These are phyloP conservation scores for Neofusicoccum kwambonambiense DNA, from an alignment of 2,329 filamentous ascomycete genomes.

Conservation along the genomic window DNA sequence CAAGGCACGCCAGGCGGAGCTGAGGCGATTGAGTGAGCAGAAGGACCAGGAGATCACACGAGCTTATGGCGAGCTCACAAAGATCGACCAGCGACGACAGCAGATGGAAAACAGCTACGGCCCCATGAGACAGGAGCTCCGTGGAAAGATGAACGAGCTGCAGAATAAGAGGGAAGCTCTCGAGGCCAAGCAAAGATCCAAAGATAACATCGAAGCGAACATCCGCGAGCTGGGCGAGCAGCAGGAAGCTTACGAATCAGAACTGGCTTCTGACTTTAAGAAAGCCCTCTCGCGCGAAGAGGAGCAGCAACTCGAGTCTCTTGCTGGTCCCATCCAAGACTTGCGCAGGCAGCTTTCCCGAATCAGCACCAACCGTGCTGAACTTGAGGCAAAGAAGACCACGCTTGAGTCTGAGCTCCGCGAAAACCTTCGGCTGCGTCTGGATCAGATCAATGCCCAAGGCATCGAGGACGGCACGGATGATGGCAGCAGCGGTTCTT, in stretches of 20 bases:
- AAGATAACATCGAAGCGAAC: slow-evolving; percentile 66
- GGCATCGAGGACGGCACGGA: slow-evolving; percentile 64
- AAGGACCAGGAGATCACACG: slow-evolving; percentile 87
- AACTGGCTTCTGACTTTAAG: slow-evolving; percentile 85
- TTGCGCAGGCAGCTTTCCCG: slow-evolving; percentile 76
- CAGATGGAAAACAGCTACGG: slow-evolving; percentile 81
- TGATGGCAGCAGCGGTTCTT: slow-evolving; percentile 57
- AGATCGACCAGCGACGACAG: slow-evolving; percentile 72
- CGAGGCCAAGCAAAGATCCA: slow-evolving; percentile 64
- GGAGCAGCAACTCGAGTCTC: slow-evolving; percentile 72
- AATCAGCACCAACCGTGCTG: slow-evolving; percentile 68
- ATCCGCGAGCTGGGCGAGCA: slow-evolving; percentile 64
- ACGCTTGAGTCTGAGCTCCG: slow-evolving; percentile 82
- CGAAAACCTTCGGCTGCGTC: slow-evolving; percentile 82
- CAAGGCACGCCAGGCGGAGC: slow-evolving; percentile 61
- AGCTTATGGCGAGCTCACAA: slow-evolving; percentile 80
- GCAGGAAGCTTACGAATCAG: slow-evolving; percentile 72
- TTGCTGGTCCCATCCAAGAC: slow-evolving; percentile 68
- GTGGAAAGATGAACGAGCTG: slow-evolving; percentile 70
- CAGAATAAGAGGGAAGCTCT: slow-evolving; percentile 72
- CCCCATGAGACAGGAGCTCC: slow-evolving; percentile 73
- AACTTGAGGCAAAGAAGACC: slow-evolving; percentile 77
- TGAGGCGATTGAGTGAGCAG: slow-evolving; percentile 68
- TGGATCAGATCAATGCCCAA: slow-evolving; percentile 80
- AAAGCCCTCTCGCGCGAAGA: slow-evolving; percentile 82